Evolutionary conservation across 2,329 filamentous ascomycete species (phyloP).

Genomic region (Teratosphaeria viscida): DNA sequence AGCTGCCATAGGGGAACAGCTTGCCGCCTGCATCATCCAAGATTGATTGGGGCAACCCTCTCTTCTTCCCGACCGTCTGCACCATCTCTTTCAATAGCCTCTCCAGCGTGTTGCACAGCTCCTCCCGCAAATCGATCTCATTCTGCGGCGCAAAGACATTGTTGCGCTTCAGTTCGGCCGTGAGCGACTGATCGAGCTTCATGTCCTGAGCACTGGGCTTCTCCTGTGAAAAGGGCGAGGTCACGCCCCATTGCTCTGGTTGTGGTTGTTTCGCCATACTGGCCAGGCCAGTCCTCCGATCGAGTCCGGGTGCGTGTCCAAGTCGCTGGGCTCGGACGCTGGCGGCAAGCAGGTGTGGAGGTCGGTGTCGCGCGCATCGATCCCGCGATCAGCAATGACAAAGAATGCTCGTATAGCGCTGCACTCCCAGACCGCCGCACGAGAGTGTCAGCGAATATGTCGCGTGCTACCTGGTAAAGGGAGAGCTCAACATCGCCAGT

Average conservation of each 20-base stretch:
- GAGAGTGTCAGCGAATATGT: background rate
- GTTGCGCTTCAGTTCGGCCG: conserved; percentile 75
- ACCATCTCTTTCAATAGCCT: conserved; percentile 79
- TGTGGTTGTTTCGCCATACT: conserved; percentile 4
- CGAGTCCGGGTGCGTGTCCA: background rate
- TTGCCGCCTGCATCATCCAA: conserved; percentile 80
- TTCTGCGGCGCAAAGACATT: conserved; percentile 82
- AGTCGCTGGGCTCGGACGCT: background rate
- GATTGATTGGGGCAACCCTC: conserved; percentile 62
- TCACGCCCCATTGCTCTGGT: conserved; percentile 4
- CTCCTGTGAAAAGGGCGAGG: conserved; percentile 58
- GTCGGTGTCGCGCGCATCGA: background rate
- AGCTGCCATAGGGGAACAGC: conserved; percentile 94
- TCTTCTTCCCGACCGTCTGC: conserved; percentile 63
- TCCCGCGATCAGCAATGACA: background rate
- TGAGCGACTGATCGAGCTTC: conserved; percentile 63
- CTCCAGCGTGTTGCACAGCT: conserved; percentile 62
- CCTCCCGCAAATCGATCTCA: conserved; percentile 72
- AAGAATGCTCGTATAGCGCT: background rate
- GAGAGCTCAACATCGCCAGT: background rate
- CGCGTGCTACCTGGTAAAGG: background rate
- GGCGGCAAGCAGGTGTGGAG: background rate
- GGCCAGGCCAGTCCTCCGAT: background rate
- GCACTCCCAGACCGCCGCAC: background rate
- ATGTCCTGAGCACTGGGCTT: conserved; percentile 70